Evolutionary conservation across 225 moss, liverwort and hornwort genomes (phyloP).

Genomic region (Rhytidiadelphus loreus): DNA sequence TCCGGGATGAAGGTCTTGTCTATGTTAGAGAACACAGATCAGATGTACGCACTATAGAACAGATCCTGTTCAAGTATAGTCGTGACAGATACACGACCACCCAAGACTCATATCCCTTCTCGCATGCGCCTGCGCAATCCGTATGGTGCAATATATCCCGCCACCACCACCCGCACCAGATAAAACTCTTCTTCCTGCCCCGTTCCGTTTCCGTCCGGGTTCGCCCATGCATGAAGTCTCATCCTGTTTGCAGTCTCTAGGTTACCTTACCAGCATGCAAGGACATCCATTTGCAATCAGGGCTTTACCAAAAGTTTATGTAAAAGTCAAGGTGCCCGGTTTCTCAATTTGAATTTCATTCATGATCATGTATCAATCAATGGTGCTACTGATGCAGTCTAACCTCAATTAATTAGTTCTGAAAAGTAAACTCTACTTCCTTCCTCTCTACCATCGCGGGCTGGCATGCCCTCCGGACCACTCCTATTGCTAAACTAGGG

Average conservation of each 20-base stretch:
- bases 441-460: neutral
- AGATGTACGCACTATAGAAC: neutral
- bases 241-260: neutral
- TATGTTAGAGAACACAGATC: neutral
- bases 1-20: neutral
- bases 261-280: neutral
- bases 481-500: neutral
- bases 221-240: neutral
- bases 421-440: neutral
- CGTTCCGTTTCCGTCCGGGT: neutral
- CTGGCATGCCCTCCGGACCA: neutral
- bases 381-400: neutral
- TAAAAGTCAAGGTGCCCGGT: neutral
- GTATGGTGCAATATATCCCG: neutral
- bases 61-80: neutral
- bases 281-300: neutral
- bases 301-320: neutral
- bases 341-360: neutral
- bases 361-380: neutral
- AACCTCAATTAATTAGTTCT: neutral
- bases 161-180: too few relatives aligned
- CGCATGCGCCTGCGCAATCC: neutral
- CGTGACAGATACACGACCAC: fast-evolving
- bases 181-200: neutral
- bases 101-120: neutral